Percentiles rank a stretch among this genome's conserved stretches.
Evolutionary conservation across 192 early-diverging fungal genomes (phyloP).

Genomic region (Rhizoclosmatium globosum): DNA sequence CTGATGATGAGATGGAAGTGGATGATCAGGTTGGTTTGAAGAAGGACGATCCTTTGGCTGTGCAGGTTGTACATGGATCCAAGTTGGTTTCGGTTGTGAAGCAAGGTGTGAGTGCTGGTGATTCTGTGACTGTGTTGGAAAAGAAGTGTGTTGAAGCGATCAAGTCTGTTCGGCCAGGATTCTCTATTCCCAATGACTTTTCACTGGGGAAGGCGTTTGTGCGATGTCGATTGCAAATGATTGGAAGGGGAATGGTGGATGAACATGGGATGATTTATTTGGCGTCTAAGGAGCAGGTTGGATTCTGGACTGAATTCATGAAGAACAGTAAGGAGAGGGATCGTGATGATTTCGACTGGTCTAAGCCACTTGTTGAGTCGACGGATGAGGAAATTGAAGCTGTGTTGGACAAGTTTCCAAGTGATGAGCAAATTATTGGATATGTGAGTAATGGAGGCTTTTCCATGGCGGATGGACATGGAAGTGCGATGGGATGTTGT

Average conservation of each 20-base stretch:
- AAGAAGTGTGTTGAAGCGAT: not conserved
- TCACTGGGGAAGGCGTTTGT: constrained; percentile 54
- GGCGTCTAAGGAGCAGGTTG: constrained; percentile 53
- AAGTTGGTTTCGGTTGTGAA: constrained; percentile 2
- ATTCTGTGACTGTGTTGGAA: constrained; percentile 1
- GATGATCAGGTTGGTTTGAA: constrained; percentile 53
- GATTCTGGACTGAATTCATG: constrained; percentile 47
- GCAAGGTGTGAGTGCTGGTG: not conserved
- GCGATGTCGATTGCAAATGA: constrained; percentile 59
- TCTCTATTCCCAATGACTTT: not conserved
- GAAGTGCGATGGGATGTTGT: constrained; percentile 72
- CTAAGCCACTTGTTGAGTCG: not conserved
- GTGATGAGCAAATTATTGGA: constrained; percentile 61
- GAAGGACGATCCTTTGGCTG: constrained; percentile 11
- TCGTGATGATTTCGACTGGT: constrained; percentile 42
- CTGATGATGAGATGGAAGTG: constrained; percentile 16
- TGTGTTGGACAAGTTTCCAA: constrained; percentile 49
- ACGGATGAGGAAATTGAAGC: not conserved
- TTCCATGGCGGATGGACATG: constrained; percentile 68
- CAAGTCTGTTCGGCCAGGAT: constrained; percentile 7
- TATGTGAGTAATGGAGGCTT: constrained; percentile 77
- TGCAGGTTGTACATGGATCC: constrained; percentile 7
- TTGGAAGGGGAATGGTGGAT: constrained; percentile 57
- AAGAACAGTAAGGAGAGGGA: constrained; percentile 45
- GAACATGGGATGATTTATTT: constrained; percentile 66